A percentile compares a stretch with the other conserved stretches of the same genome.
Evolutionary conservation across 805 yeast species (phyloP).

Genomic region (Candida michaelii): DNA sequence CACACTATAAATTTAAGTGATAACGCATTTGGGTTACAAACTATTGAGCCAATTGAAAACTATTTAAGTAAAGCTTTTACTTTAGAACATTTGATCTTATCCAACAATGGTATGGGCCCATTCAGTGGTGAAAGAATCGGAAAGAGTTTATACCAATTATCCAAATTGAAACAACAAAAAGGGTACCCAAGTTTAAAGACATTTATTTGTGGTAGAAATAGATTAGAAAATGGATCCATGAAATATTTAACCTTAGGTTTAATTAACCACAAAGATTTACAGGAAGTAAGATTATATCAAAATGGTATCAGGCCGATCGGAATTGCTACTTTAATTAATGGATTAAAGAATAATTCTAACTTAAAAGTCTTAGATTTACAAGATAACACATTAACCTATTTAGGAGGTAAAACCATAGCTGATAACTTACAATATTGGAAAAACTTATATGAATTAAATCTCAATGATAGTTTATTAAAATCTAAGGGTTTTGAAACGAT

Average conservation of each 20-base stretch:
- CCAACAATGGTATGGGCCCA: slow-evolving; percentile 98
- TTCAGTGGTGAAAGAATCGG: slow-evolving; percentile 96
- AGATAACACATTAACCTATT: slow-evolving; percentile 88
- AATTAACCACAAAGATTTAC: slow-evolving; percentile 72
- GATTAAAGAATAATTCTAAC: slow-evolving; percentile 60
- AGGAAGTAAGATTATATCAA: slow-evolving; percentile 80
- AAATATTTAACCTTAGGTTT: slow-evolving; percentile 82
- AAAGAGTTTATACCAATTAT: slow-evolving; percentile 71
- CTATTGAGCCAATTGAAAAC: slow-evolving; percentile 84
- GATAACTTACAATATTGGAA: slow-evolving; percentile 60
- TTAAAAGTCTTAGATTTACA: slow-evolving; percentile 80
- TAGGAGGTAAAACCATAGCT: slow-evolving; percentile 56
- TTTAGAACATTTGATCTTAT: slow-evolving; percentile 79
- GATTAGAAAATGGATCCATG: slow-evolving; percentile 93
- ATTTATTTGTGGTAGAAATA: slow-evolving; percentile 94
- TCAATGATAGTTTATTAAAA: slow-evolving; percentile 87
- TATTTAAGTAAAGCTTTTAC: slow-evolving; percentile 75
- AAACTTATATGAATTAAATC: slow-evolving; percentile 68
- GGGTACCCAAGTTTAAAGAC: slow-evolving; percentile 64
- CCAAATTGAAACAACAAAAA: slow-evolving; percentile 56
- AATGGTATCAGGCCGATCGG: slow-evolving; percentile 98
- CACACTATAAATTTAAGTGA: slow-evolving; percentile 82
- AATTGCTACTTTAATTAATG: slow-evolving; percentile 63
- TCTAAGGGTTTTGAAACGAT: slow-evolving; percentile 68
- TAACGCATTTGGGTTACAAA: slow-evolving; percentile 95